A percentile compares a stretch with the other conserved stretches of the same genome.
Conservation (phyloP, 2,329 filamentous ascomycete species). For the Penicillium sp. region DNA sequence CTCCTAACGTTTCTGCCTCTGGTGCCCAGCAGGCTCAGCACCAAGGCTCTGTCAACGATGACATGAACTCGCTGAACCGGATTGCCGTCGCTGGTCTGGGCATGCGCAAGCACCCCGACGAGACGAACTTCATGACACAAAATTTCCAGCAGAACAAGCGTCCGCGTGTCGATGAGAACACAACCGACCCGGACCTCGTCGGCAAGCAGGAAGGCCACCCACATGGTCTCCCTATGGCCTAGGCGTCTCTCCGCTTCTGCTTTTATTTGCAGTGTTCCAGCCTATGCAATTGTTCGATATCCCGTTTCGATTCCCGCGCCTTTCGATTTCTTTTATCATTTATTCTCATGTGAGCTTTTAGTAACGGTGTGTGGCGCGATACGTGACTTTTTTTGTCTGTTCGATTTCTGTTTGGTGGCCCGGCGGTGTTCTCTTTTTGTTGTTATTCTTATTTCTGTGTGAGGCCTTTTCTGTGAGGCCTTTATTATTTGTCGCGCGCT, state of each 20-base stretch:
- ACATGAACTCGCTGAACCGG: conserved; percentile 44
- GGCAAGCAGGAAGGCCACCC: conserved; percentile 30
- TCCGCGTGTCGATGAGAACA: conserved; percentile 31
- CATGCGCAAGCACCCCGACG: conserved; percentile 45
- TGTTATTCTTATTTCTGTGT: not conserved
- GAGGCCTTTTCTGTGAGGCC: not conserved
- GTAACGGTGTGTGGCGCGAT: conserved; percentile 22
- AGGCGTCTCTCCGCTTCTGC: not conserved
- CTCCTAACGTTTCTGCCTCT: conserved; percentile 24
- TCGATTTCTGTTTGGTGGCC: not conserved
- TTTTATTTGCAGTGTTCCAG: not conserved
- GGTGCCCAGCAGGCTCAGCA: conserved; percentile 30
- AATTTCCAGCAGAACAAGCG: conserved; percentile 35
- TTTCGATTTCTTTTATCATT: not conserved
- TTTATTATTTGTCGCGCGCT: not conserved
- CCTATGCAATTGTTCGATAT: not conserved
- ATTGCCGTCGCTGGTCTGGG: conserved; percentile 46
- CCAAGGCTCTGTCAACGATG: conserved; percentile 31
- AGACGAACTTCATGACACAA: conserved; percentile 35
- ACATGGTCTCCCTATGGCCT: conserved; percentile 27
- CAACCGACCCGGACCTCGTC: conserved; percentile 23
- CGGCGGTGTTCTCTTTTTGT: conserved; percentile 17
- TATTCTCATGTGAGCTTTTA: conserved; percentile 3
- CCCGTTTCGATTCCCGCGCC: not conserved
- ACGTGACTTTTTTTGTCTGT: conserved; percentile 7